Evolutionary conservation across 345 rosid genomes (phyloP), one percentile per base, ranked within the genome.

Genomic region (Psidium guajava): DNA sequence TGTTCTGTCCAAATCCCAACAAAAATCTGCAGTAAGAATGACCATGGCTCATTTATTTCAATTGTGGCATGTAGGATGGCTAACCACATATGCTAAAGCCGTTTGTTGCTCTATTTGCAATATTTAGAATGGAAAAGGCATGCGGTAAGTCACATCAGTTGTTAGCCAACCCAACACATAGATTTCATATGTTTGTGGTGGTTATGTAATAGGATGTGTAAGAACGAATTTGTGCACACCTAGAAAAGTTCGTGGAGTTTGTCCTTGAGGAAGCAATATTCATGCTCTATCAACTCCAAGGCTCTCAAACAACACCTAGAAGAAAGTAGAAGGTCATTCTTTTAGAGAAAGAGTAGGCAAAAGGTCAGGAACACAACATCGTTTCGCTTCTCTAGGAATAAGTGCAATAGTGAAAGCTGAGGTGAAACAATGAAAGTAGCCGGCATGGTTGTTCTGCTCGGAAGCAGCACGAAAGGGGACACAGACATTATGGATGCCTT

Each of bases 231-330:
- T 44, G 36, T 18, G 24, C 40, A 24, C 54, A 95, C 99, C 86
- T 95, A 98, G 88, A 97, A 96, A 51, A 94, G 90, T 86, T 97
- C 98, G 89, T 95, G 98, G 90, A 94, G 77, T 92, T 95, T 94
- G 90, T 92, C 93, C 91, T 95, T 94, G 82, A 97, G 94, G 93
- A 93, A 36, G 40, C 94, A 93, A 84, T 92, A 95, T 88, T 97
- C 98, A 20, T 94, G 94, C 74, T 96, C 99, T 40, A 95, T 92
- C 82, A 94, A 82, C 89, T 97, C 97, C 86, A 97, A 81, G 12
- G 96, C 95, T 90, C 95, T 90, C 91, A 97, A 84, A 86, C 99
- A 95, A n/a, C n/a, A n/a, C 88, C 98, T 95, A 90, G 82, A 27
- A 27, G 20, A 1, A 84, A 51, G 51, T 2, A 4, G 73, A 32